phyloP scores from a whole-genome alignment of 2,329 filamentous ascomycete genomes.

The Pseudovirgaria hyperparasitica region DNA sequence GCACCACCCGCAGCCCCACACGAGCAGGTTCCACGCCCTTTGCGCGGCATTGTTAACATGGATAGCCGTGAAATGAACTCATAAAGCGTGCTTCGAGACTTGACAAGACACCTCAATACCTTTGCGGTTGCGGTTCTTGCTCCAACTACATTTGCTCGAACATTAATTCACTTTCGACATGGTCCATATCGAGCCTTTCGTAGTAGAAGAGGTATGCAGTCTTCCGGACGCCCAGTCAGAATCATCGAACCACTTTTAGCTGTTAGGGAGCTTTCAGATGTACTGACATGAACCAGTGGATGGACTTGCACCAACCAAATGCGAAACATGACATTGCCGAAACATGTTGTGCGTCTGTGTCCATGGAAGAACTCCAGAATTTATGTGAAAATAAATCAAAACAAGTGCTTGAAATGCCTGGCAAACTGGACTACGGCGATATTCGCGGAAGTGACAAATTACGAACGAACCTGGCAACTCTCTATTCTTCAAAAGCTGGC shows the following conservation, averaged over 20 bases:
- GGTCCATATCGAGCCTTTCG: conserved; percentile 49
- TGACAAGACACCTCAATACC: too few relatives aligned
- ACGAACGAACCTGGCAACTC: conserved; percentile 48
- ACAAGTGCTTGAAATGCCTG: conserved; percentile 39
- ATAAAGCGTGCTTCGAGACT: too few relatives aligned
- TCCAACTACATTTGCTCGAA: not conserved
- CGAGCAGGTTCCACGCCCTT: too few relatives aligned
- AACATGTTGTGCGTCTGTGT: conserved; percentile 65
- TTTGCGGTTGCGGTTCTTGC: too few relatives aligned
- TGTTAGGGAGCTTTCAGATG: too few relatives aligned
- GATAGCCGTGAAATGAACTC: too few relatives aligned
- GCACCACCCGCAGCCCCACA: too few relatives aligned
- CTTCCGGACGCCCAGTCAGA: conserved; percentile 6
- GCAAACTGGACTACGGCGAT: conserved; percentile 57
- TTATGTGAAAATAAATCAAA: conserved; percentile 43
- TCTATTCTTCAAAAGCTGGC: conserved; percentile 47
- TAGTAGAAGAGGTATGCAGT: conserved; percentile 53
- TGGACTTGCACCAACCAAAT: conserved; percentile 40
- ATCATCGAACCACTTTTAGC: conserved; percentile 1
- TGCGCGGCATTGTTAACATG: too few relatives aligned
- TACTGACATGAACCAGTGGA: conserved; percentile 37
- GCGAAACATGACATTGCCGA: conserved; percentile 61
- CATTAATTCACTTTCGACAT: conserved; percentile 32
- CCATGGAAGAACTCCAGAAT: conserved; percentile 50
- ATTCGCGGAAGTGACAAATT: conserved; percentile 56